Evolutionary conservation across 2,329 filamentous ascomycete species (phyloP).

Genomic region (Ophiocordyceps robertsii): DNA sequence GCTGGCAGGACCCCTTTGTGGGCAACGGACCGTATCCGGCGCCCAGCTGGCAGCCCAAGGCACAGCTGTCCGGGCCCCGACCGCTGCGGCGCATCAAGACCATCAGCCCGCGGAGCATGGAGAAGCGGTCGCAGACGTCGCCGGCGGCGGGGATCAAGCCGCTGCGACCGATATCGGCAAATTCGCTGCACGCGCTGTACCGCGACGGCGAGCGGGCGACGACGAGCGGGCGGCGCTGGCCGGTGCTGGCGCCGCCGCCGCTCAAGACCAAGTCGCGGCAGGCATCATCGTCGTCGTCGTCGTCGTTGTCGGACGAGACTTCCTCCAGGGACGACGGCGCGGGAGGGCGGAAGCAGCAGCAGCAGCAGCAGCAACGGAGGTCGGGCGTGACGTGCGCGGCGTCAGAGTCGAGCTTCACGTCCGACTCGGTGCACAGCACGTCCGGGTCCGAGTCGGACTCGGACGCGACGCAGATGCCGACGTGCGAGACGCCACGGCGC

Average conservation of each 20-base stretch:
- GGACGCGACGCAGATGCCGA: slow-evolving; percentile 5
- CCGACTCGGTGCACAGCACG: slow-evolving; percentile 11
- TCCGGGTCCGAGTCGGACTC: slow-evolving; percentile 4
- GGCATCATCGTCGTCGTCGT: neutral
- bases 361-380: no score
- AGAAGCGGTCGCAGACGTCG: neutral
- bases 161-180: slow-evolving; percentile 9
- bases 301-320: neutral
- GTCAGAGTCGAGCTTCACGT: slow-evolving; percentile 12
- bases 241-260: slow-evolving; percentile 3
- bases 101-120: slow-evolving; percentile 8
- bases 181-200: slow-evolving; percentile 6
- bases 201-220: neutral
- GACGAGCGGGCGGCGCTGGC: neutral
- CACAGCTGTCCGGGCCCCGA: slow-evolving; percentile 4
- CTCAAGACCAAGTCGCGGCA: neutral
- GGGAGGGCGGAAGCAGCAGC: no score
- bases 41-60: slow-evolving; percentile 1
- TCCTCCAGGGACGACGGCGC: no score
- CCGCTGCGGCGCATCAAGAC: slow-evolving; percentile 9
- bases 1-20: slow-evolving; percentile 19
- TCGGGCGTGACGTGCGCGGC: slow-evolving; percentile 1
- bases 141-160: neutral
- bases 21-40: slow-evolving; percentile 5
- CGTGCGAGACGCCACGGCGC: slow-evolving; percentile 5